These are phyloP conservation scores for Eragrostis nindensis DNA, from an alignment of 176 grass and related monocot genomes.

Conservation along the genomic window DNA sequence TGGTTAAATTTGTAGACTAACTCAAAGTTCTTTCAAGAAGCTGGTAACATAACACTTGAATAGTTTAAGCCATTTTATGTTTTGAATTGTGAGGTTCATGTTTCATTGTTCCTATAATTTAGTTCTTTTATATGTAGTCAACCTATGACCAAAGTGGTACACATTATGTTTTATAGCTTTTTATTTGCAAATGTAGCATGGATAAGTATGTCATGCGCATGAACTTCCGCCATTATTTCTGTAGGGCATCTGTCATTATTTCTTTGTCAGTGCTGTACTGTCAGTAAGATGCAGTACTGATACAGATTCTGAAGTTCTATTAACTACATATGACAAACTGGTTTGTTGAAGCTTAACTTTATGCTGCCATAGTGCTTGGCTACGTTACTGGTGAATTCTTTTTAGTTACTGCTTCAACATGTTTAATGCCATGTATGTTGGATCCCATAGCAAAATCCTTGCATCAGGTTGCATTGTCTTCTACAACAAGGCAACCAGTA, in stretches of 20 bases:
- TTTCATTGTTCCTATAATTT: conserved; percentile 26
- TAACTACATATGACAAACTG: conserved; percentile 4
- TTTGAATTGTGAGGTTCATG: conserved; percentile 17
- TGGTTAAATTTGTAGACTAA: conserved; percentile 20
- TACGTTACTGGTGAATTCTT: conserved; percentile 5
- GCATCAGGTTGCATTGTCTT: conserved; percentile 22
- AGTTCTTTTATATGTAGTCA: neutral
- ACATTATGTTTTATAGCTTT: conserved; percentile 25
- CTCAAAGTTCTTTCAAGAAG: neutral
- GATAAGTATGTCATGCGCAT: conserved; percentile 16
- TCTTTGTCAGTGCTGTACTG: neutral
- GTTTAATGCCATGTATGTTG: neutral
- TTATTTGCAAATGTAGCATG: conserved; percentile 12
- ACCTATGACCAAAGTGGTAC: neutral
- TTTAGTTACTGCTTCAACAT: neutral
- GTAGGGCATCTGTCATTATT: conserved; percentile 9
- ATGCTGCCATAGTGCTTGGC: neutral
- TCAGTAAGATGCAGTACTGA: conserved; percentile 3
- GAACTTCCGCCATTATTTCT: conserved; percentile 16
- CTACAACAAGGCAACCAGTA: neutral
- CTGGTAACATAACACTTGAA: conserved; percentile 29
- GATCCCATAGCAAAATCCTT: conserved; percentile 1
- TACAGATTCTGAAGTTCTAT: conserved; percentile 19
- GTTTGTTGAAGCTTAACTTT: conserved; percentile 12
- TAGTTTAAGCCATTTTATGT: neutral